Base-by-base conservation (phyloP, 2,329 filamentous ascomycete species). In the Monilinia fructigena region DNA sequence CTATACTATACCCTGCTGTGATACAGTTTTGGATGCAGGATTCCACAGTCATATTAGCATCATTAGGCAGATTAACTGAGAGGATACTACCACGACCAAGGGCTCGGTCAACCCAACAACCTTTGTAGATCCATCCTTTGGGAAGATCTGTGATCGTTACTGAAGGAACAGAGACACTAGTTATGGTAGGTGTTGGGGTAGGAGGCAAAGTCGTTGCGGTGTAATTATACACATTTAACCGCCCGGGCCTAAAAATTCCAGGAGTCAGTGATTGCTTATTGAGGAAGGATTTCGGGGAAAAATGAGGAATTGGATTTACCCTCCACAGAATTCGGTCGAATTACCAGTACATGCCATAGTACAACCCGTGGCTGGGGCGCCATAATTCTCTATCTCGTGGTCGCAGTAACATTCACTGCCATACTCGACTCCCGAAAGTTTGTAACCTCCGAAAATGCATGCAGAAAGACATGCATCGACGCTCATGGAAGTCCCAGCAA, bases 391-490 rank as follows among this genome's bases (percentile, higher is more conserved):
- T 31, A 72, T 63, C 16, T 63, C 12, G 55, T 67, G 67, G 18
- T 63, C 71, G 42, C 72, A 72, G 63, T 68, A 75, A 26, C 75
- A 75, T 65, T 76, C 70, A 3, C 65, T 67, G 4, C 70, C 71
- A 66, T 78, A 79, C 66, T 79, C 77, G 0, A 76, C 64, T 10
- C 77, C 78, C 3, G 75, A 72, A 31, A 73, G 73, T 2, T 58
- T 69, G 14, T 71, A 75, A 18, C 71, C 72, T 54, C 62, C 67
- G 54, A 53, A 48, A 4, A 72, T 71, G 14, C 74, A 77, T 31
- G 73, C 67, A 87, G 65, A 63, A 23, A 66, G 56, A 31, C 71
- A 73, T 28, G 67, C 52, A 45, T 73, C 62, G 26, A 71, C 66
- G 8, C 71, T 73, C 63, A 72, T 68, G 14, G 66, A 67, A 18